These are phyloP conservation scores for Ogataea ramenticola DNA, from an alignment of 805 yeast genomes.

Conservation along the genomic window DNA sequence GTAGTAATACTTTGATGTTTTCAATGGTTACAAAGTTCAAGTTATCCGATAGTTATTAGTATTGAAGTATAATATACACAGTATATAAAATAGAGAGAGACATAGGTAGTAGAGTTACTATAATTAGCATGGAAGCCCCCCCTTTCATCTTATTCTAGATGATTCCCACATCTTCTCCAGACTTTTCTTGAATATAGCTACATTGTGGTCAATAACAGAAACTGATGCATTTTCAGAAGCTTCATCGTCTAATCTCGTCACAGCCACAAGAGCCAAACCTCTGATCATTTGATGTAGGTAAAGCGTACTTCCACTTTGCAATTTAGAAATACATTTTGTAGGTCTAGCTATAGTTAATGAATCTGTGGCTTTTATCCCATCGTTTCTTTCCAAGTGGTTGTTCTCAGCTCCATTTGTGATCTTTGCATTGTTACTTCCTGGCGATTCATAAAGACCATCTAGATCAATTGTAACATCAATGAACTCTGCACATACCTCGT, in stretches of 20 bases:
- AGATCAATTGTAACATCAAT: conserved; percentile 90
- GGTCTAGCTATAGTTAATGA: conserved; percentile 12
- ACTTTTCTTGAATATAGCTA: conserved; percentile 69
- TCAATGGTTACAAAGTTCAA: no score
- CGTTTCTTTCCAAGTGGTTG: not conserved
- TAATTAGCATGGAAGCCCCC: no score
- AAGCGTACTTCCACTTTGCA: conserved; percentile 78
- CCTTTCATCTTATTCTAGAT: conserved; percentile 24
- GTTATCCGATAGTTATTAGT: no score
- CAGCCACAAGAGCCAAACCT: conserved; percentile 85
- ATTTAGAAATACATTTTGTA: conserved; percentile 55
- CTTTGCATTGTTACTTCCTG: conserved; percentile 2
- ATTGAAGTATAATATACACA: no score
- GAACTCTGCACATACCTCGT: conserved; percentile 95
- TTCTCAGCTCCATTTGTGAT: not conserved
- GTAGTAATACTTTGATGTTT: no score
- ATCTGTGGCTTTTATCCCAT: not conserved
- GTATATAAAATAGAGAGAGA: no score
- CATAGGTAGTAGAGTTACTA: no score
- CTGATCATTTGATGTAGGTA: conserved; percentile 88
- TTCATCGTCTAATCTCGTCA: conserved; percentile 61
- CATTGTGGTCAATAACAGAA: conserved; percentile 82
- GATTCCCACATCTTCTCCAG: conserved; percentile 65
- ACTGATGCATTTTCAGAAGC: conserved; percentile 37
- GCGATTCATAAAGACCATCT: conserved; percentile 54